Evolutionary conservation across 2,329 filamentous ascomycete species (phyloP), one percentile per base, ranked within the genome.

Genomic region (Fusarium pseudonygamai): DNA sequence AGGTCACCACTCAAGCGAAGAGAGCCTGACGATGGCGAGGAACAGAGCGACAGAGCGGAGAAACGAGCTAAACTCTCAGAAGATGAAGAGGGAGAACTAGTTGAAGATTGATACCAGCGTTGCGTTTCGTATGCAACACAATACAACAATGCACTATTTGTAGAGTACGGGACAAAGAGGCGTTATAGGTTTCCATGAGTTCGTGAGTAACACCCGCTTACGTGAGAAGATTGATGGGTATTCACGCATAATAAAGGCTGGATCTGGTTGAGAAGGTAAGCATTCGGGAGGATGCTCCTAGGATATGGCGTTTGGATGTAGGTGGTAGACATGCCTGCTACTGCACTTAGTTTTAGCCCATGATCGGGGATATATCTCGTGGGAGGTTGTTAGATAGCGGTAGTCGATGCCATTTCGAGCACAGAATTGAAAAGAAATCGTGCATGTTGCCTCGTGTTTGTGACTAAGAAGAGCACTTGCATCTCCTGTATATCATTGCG

Each of bases 71-170:
- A 82, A 57, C 77, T 85, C 34, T 86, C 84, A 1, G 84, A 86
- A 61, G 85, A 87, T 55, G 85, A 87, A 66, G 86, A 87, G 66
- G 86, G 86, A 37, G 86, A 87, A 72, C 81, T 87, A 42, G 75
- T 83, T 37, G 83, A 84, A 66, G 79, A 81, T 40, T 81, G 64
- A 69, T 40, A 58, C 32, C 55, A 37, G 28, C 24, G 32, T 39
- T 69, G 52, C 20, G 34, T n/a, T 30, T 42, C 20, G 36, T 45
- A 57, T 57, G 49, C 36, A 66, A 53, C 34, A 40, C 24, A 55
- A 55, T 18, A 28, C 30, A 40, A 34, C 36, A 32, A 40, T 22
- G 26, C 45, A 60, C 49, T 60, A 37, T 60, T 53, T 76, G 64
- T 75, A 71, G 60, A 72, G 53, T 73, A 75, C 43, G 53, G 56